Conservation (phyloP, 768 basidiomycete species). For the Gautieria morchelliformis region DNA sequence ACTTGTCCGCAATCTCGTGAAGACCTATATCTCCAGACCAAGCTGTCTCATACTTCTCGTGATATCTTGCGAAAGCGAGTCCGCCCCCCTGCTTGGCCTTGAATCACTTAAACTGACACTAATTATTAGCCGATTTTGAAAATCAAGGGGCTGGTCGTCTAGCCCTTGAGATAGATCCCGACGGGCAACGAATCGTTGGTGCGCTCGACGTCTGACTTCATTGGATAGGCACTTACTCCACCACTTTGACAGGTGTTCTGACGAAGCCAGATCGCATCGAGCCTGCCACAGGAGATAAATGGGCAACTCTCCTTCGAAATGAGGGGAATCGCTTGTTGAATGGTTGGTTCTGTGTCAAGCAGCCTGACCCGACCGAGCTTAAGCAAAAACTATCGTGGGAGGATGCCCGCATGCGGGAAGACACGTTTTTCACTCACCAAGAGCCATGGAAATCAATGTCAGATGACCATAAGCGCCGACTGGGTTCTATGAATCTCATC, state of each 20-base stretch:
- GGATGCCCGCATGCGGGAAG: constrained; percentile 48
- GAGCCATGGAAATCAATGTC: constrained; percentile 6
- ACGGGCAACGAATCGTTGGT: constrained; percentile 57
- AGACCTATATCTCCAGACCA: constrained; percentile 31
- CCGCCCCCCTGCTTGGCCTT: background rate
- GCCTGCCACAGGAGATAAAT: constrained; percentile 40
- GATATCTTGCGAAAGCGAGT: constrained; percentile 29
- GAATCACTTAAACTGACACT: background rate
- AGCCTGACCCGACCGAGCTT: constrained; percentile 41
- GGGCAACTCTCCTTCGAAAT: constrained; percentile 29
- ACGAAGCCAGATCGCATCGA: constrained; percentile 69
- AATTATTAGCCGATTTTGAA: constrained; percentile 51
- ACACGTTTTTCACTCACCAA: constrained; percentile 38
- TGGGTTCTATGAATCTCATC: constrained; percentile 7
- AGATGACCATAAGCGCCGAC: background rate
- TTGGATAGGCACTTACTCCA: background rate
- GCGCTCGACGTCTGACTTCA: background rate
- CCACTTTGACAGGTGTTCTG: constrained; percentile 39
- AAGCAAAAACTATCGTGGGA: constrained; percentile 45
- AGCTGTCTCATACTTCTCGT: constrained; percentile 55
- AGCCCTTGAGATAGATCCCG: constrained; percentile 42
- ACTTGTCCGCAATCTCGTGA: constrained; percentile 41
- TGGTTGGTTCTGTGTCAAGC: constrained; percentile 53
- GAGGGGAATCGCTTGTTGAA: constrained; percentile 30
- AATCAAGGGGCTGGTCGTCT: constrained; percentile 50